Conservation (phyloP, 2,329 filamentous ascomycete species). For the Arthrobotrys pseudoclavata region DNA sequence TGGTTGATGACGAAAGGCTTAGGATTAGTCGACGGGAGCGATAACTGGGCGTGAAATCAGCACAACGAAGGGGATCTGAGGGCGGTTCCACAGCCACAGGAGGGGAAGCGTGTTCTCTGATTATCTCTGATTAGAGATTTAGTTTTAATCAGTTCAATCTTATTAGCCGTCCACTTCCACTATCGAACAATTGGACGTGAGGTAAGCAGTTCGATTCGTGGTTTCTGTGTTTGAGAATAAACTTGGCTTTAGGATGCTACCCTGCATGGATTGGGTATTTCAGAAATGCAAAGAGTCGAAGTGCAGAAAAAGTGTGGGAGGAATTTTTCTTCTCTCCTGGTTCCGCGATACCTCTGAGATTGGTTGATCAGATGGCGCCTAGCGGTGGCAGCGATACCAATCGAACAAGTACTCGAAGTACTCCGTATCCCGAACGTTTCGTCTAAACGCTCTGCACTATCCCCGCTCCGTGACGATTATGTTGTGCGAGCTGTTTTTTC, state of each 20-base stretch:
- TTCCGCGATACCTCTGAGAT: constrained; percentile 43
- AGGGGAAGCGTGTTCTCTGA: constrained; percentile 29
- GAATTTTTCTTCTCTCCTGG: constrained; percentile 7
- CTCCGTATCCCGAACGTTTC: constrained; percentile 52
- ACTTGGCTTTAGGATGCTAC: constrained; percentile 38
- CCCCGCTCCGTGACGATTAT: constrained; percentile 30
- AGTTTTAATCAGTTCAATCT: constrained; percentile 23
- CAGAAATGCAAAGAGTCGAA: constrained; percentile 7
- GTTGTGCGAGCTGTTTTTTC: constrained; percentile 49
- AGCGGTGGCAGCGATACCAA: constrained; percentile 45
- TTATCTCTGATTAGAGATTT: constrained; percentile 25
- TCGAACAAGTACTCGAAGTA: constrained; percentile 51
- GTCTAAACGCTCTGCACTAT: constrained; percentile 50
- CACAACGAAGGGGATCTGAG: constrained; percentile 18
- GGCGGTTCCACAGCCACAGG: constrained; percentile 21
- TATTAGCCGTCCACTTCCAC: background rate
- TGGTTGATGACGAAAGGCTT: constrained; percentile 50
- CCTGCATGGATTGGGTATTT: constrained; percentile 46
- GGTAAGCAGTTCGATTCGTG: constrained; percentile 19
- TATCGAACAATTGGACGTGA: constrained; percentile 3
- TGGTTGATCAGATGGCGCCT: constrained; percentile 47
- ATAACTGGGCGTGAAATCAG: constrained; percentile 35
- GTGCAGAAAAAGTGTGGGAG: constrained; percentile 5
- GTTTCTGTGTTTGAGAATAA: constrained; percentile 16
- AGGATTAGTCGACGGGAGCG: constrained; percentile 19